phyloP scores from a whole-genome alignment of 768 basidiomycete genomes.

The Suillus placidus region DNA sequence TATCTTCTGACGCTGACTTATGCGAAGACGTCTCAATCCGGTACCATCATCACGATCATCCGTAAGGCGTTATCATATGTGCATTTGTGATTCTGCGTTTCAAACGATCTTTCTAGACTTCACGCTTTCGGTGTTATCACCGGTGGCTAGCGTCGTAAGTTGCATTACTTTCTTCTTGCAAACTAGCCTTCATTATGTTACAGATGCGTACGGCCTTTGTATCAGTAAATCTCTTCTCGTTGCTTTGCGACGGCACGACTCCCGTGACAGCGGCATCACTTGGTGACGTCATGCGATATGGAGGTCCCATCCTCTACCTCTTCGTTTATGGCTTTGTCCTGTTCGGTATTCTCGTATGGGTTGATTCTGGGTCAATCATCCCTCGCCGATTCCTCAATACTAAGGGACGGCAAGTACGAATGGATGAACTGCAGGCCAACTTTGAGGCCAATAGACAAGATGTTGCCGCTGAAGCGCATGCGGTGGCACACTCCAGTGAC shows the following conservation, averaged over 20 bases:
- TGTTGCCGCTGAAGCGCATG: conserved; percentile 54
- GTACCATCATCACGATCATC: conserved; percentile 57
- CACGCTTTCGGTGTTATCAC: conserved; percentile 65
- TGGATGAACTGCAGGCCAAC: conserved; percentile 18
- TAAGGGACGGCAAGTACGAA: conserved; percentile 17
- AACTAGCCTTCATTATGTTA: background rate
- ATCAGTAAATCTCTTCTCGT: conserved; percentile 76
- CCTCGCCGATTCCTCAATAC: conserved; percentile 40
- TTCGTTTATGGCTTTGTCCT: conserved; percentile 61
- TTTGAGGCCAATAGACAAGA: conserved; percentile 43
- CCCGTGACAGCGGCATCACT: conserved; percentile 49
- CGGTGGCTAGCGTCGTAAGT: conserved; percentile 70
- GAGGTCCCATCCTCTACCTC: conserved; percentile 77
- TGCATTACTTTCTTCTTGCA: background rate
- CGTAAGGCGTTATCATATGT: conserved; percentile 37
- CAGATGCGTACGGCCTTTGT: conserved; percentile 71
- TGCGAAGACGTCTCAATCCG: conserved; percentile 59
- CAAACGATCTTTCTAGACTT: conserved; percentile 46
- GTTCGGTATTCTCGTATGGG: conserved; percentile 67
- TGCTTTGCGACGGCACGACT: conserved; percentile 63
- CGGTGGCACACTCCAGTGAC: conserved; percentile 34
- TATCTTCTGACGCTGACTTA: conserved; percentile 78
- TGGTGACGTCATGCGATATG: conserved; percentile 60
- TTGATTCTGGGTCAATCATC: conserved; percentile 66
- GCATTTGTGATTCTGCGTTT: background rate